Base-by-base conservation (phyloP, 202 grass and related monocot species). In the Bolboschoenoplectus hybrid region DNA sequence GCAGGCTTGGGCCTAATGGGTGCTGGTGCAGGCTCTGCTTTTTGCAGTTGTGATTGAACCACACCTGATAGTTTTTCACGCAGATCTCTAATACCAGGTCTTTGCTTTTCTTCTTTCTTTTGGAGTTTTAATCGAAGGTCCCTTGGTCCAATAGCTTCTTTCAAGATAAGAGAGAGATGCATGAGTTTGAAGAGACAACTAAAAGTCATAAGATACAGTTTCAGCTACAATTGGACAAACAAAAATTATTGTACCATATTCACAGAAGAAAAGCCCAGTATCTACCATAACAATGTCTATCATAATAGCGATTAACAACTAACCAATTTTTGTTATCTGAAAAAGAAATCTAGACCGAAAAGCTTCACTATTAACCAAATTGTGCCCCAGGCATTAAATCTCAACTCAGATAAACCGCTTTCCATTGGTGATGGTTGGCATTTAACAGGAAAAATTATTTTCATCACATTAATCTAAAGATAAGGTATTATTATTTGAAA, bases 61-160 rank as follows among this genome's bases (percentile, higher is more conserved):
- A 85, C 87, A 67, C 97, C 97, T 77, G 93, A 94, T 85, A 99
- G 74, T 89, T 88, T 97, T 80, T 99, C 97, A 66, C 97, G 91
- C 64, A 99, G 82, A 91, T 99, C 97, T 63, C 86, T 88, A 35
- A 90, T 67, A 46, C 81, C 88, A 45, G 88, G 87, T 14, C 41
- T 67, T 84, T 87, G 90, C 39, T 92, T 88, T 47, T 85, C 79
- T 60, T 83, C 86, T 88, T 89, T 94, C 85, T 78, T 94, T 86
- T 96, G 93, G 75, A 99, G 93, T 85, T 94, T 97, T 82, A 94
- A 88, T 87, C 97, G 87, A 51, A 99, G 89, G 91, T 99, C 97
- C 83, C 87, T 91, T 73, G 89, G 90, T 86, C 91, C 90, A 74
- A 88, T 86, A 74, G 90, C 90, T 89, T 86, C 92, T 93, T 90